A percentile compares a stretch with the other conserved stretches of the same genome.
Conservation (phyloP, 2,329 filamentous ascomycete genomes). For the Talaromyces sp. region DNA sequence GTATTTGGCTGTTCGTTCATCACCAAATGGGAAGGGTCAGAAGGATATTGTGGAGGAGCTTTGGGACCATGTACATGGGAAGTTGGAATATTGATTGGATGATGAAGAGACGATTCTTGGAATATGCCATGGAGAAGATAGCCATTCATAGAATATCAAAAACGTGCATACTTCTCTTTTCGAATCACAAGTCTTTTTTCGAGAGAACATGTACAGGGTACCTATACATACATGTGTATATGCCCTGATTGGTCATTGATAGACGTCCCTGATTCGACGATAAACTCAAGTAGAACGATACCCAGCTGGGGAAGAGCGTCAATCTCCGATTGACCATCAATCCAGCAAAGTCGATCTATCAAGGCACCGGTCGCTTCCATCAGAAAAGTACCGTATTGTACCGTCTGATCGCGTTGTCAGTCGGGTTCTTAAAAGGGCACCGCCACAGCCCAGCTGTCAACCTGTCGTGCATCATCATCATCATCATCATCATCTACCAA, state of each 20-base stretch:
- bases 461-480: not conserved
- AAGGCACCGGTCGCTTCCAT: not conserved
- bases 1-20: slow-evolving; percentile 45
- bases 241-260: slow-evolving; percentile 1
- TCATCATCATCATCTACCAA: slow-evolving; percentile 2
- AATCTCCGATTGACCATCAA: not conserved
- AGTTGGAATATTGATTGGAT: slow-evolving; percentile 33
- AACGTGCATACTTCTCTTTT: not conserved
- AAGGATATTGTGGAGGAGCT: slow-evolving; percentile 42
- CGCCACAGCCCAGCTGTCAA: slow-evolving; percentile 1
- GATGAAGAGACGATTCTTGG: not conserved
- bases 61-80: slow-evolving; percentile 39
- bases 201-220: not conserved
- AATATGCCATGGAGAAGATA: not conserved
- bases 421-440: not conserved
- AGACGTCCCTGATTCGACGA: not conserved
- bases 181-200: too few species aligned
- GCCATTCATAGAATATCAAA: not conserved
- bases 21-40: slow-evolving; percentile 33
- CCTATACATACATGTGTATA: not conserved
- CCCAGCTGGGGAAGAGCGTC: not conserved
- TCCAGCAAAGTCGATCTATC: not conserved
- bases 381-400: not conserved
- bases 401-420: slow-evolving; percentile 6
- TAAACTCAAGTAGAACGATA: not conserved